A percentile compares a stretch with the other conserved stretches of the same genome.
Evolutionary conservation across 352 stramenopile species (phyloP).

Genomic region (Elongisporangium anandrum): DNA sequence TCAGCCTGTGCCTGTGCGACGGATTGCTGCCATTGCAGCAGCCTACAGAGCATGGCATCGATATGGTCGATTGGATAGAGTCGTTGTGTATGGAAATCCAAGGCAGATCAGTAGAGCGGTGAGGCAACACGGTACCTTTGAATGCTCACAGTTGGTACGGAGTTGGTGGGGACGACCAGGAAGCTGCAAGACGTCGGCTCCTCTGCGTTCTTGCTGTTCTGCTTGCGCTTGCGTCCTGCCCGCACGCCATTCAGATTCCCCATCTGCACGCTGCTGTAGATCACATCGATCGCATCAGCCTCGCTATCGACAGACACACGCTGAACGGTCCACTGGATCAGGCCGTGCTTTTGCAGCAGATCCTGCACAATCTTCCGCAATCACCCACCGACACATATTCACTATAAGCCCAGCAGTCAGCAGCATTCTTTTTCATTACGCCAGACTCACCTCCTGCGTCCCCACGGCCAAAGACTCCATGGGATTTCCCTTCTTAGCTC

Average conservation of each 20-base stretch:
- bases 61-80: neutral
- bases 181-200: constrained; percentile 23
- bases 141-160: constrained; percentile 22
- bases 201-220: constrained; percentile 4
- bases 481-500: neutral
- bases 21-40: constrained; percentile 31
- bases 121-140: constrained; percentile 34
- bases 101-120: too few species aligned
- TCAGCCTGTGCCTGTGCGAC: constrained; percentile 4
- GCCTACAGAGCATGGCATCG: constrained; percentile 7
- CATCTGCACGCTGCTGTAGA: constrained; percentile 24
- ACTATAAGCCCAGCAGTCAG: neutral
- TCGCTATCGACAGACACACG: constrained; percentile 10
- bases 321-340: constrained; percentile 26
- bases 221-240: constrained; percentile 36
- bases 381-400: neutral
- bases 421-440: neutral
- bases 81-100: too few species aligned
- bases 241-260: constrained; percentile 33
- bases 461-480: neutral
- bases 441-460: neutral
- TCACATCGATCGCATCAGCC: constrained; percentile 14
- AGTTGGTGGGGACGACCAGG: constrained; percentile 25
- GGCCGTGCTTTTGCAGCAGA: constrained; percentile 26
- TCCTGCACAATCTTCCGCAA: constrained; percentile 42